Base-by-base conservation (phyloP, 2,329 filamentous ascomycete genomes). In the Fusarium penzigii region DNA sequence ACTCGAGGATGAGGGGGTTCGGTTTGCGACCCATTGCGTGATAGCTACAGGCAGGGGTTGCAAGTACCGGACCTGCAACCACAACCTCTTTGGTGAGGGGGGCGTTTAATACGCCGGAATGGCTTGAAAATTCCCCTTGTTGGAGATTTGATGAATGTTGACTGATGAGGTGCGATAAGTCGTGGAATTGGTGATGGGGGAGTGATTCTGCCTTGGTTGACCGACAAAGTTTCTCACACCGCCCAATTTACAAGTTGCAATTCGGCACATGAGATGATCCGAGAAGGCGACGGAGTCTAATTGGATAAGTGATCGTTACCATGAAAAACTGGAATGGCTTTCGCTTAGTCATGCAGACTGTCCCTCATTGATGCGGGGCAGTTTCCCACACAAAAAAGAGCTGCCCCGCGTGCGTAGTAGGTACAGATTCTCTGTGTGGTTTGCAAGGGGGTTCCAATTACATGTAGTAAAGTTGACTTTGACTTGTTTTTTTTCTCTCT, bases 1-100 rank as follows among this genome's bases (percentile, higher is more conserved):
- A 94, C 73, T 93, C 86, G 71, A 90, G 81, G 70, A 96, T 92
- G 63, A 96, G 79, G 64, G 86, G 85, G 72, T 94, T 93, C 59
- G 90, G 90, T 74, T 88, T 87, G 68, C 90, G 84, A 69, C 90
- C 90, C 90, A 93, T 93, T 63, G 68, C 75, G 69, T 56, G 58
- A 39, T 25, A 52, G 48, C 46, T 44, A 52, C 48, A 47, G 42
- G 55, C 54, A 48, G 20, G 20, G 20, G 59, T 55, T 62, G 61
- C 59, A 61, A 62, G 64, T 65, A 51, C 61, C 56, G 45, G 59
- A 58, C 61, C 57, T 58, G 56, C 67, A 62, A 61, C 56, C 55
- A 60, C 51, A 62, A 61, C 56, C 55, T 62, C 51, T 53, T 55
- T 46, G 48, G 29, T 52, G 46, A 57, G 32, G 56, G 32, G 56